phyloP scores from a whole-genome alignment of 2,329 filamentous ascomycete species.

The Blastomyces parvus region DNA sequence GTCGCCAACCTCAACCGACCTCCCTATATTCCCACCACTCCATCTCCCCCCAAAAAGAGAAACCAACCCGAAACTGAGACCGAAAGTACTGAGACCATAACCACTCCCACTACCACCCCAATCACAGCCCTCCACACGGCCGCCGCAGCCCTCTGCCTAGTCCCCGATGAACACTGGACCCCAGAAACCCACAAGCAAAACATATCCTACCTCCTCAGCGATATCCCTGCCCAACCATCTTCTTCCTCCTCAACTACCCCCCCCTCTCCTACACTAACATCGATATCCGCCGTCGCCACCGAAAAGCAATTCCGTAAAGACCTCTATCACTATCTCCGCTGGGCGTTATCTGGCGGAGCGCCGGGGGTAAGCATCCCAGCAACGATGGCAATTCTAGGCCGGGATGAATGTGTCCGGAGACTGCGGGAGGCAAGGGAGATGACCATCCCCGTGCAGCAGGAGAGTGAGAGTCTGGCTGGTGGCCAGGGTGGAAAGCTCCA shows the following conservation, averaged over 20 bases:
- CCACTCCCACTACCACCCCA: slow-evolving; percentile 19
- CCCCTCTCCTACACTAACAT: background rate
- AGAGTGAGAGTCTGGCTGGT: slow-evolving; percentile 9
- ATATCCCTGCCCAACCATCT: background rate
- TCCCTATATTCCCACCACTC: slow-evolving; percentile 19
- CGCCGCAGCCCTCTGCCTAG: slow-evolving; percentile 35
- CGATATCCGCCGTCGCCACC: slow-evolving; percentile 19
- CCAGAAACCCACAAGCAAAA: slow-evolving; percentile 32
- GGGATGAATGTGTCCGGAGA: slow-evolving; percentile 40
- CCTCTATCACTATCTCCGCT: slow-evolving; percentile 48
- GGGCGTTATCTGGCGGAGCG: slow-evolving; percentile 45
- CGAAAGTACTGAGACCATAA: slow-evolving; percentile 15
- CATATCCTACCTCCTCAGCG: slow-evolving; percentile 21
- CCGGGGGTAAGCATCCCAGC: slow-evolving; percentile 46
- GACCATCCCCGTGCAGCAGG: slow-evolving; percentile 21
- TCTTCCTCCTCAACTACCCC: background rate
- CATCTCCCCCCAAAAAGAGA: background rate
- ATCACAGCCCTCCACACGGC: slow-evolving; percentile 36
- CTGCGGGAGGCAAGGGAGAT: slow-evolving; percentile 33
- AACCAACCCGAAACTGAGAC: background rate
- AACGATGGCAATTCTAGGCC: slow-evolving; percentile 48
- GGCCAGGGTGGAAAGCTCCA: slow-evolving; percentile 12
- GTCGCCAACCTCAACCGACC: slow-evolving; percentile 24
- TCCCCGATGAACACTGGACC: slow-evolving; percentile 35
- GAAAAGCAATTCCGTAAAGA: slow-evolving; percentile 36